Percentiles rank a stretch among this genome's conserved stretches.
Evolutionary conservation across 73 alveolate species (phyloP).

Genomic region (Halteria grandinella): DNA sequence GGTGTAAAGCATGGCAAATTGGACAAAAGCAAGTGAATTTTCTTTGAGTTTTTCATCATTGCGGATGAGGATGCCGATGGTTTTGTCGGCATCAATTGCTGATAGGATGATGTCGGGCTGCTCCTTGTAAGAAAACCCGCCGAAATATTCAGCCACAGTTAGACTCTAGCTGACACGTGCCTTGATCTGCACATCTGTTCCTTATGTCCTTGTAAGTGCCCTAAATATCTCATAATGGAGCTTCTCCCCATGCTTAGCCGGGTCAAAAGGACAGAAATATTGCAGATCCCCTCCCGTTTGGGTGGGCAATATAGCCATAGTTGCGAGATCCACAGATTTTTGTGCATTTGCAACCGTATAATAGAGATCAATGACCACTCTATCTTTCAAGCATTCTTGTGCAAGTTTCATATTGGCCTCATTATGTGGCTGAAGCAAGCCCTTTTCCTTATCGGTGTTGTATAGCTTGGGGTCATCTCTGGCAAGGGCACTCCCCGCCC

Average conservation of each 20-base stretch:
- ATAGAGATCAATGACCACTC: constrained; percentile 52
- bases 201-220: constrained; percentile 70
- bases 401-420: constrained; percentile 21
- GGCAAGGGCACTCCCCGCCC: constrained; percentile 9
- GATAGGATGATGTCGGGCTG: constrained; percentile 73
- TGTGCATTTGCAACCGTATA: not conserved
- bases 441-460: constrained; percentile 64
- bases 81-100: constrained; percentile 75
- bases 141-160: constrained; percentile 65
- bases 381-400: not conserved
- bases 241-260: constrained; percentile 48
- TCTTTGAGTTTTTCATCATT: constrained; percentile 70
- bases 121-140: constrained; percentile 60
- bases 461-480: constrained; percentile 45
- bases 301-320: constrained; percentile 25
- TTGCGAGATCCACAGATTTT: constrained; percentile 12
- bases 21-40: constrained; percentile 49
- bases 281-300: constrained; percentile 66
- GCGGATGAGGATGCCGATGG: constrained; percentile 64
- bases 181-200: constrained; percentile 72
- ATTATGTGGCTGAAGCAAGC: constrained; percentile 12
- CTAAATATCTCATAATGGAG: constrained; percentile 75
- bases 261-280: constrained; percentile 29
- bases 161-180: constrained; percentile 71
- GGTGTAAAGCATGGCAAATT: constrained; percentile 79